A percentile compares a stretch with the other conserved stretches of the same genome.
These are phyloP conservation scores for Amanita fuliginea DNA, from an alignment of 768 basidiomycete species.

Conservation along the genomic window DNA sequence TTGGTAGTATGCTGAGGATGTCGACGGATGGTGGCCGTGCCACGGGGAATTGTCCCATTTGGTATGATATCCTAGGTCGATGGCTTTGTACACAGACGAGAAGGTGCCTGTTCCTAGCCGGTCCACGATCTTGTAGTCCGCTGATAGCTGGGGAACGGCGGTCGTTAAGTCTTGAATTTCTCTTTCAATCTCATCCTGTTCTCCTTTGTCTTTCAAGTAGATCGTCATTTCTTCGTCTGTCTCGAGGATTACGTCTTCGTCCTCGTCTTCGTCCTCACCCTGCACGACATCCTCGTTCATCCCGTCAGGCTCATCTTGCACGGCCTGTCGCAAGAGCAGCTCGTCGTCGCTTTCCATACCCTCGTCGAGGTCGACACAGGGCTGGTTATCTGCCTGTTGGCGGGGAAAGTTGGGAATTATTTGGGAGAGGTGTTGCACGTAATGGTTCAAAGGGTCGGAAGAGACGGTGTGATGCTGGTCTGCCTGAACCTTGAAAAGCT, in stretches of 20 bases:
- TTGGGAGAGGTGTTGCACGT: constrained; percentile 10
- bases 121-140: constrained; percentile 74
- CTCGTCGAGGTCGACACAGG: constrained; percentile 37
- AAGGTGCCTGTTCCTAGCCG: constrained; percentile 96
- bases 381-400: constrained; percentile 2
- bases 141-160: constrained; percentile 52
- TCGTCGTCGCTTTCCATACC: constrained; percentile 41
- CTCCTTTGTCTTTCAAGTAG: constrained; percentile 44
- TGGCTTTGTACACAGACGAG: constrained; percentile 97
- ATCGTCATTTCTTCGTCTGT: constrained; percentile 56
- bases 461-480: constrained; percentile 6
- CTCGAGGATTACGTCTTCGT: constrained; percentile 22
- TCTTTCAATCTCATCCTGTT: constrained; percentile 58
- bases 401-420: constrained; percentile 4
- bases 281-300: constrained; percentile 10
- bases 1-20: constrained; percentile 60
- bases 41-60: constrained; percentile 72
- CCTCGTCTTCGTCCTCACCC: constrained; percentile 7
- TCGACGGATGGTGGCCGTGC: constrained; percentile 52
- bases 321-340: constrained; percentile 10
- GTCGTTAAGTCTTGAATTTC: constrained; percentile 69
- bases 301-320: constrained; percentile 6
- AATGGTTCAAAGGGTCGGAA: constrained; percentile 12
- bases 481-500: constrained; percentile 2
- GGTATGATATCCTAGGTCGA: constrained; percentile 65